phyloP scores from a whole-genome alignment of 2,329 filamentous ascomycete genomes.

The Ceratocystiopsis sp. region DNA sequence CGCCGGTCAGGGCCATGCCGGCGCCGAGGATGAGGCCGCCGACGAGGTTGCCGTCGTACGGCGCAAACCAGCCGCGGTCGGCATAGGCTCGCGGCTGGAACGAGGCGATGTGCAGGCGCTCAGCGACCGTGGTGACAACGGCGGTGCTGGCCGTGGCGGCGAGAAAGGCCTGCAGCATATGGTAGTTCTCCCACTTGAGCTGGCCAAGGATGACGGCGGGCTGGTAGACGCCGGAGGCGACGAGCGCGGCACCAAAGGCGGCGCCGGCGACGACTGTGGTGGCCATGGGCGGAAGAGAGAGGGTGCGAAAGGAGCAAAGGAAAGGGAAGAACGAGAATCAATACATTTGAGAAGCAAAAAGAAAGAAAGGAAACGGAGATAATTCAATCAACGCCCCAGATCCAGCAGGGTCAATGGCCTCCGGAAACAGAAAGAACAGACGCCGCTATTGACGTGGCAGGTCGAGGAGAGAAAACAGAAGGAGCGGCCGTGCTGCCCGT shows the following conservation, averaged over 20 bases:
- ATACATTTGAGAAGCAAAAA: neutral
- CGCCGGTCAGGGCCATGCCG: slow-evolving; percentile 50
- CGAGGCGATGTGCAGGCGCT: slow-evolving; percentile 23
- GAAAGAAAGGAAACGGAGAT: neutral
- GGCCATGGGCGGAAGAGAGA: slow-evolving; percentile 4
- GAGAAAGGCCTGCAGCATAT: slow-evolving; percentile 49
- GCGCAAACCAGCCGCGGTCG: slow-evolving; percentile 31
- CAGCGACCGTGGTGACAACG: slow-evolving; percentile 26
- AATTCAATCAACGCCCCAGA: neutral
- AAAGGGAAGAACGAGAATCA: neutral
- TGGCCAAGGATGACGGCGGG: slow-evolving; percentile 44
- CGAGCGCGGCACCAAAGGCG: slow-evolving; percentile 44
- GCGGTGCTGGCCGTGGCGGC: slow-evolving; percentile 44
- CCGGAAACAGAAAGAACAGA: no score
- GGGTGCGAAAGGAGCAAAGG: neutral
- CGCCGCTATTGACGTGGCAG: no score
- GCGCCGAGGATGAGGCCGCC: slow-evolving; percentile 44
- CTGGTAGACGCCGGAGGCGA: slow-evolving; percentile 41
- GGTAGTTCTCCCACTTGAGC: slow-evolving; percentile 42
- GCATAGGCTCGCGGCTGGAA: slow-evolving; percentile 33
- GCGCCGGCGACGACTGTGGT: slow-evolving; percentile 30
- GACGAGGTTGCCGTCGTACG: slow-evolving; percentile 47
- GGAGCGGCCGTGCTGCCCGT: no score
- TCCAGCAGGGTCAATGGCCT: no score
- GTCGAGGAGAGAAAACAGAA: no score